phyloP scores from a whole-genome alignment of 1,139 yeast species.

The Diutina scorzettiae region DNA sequence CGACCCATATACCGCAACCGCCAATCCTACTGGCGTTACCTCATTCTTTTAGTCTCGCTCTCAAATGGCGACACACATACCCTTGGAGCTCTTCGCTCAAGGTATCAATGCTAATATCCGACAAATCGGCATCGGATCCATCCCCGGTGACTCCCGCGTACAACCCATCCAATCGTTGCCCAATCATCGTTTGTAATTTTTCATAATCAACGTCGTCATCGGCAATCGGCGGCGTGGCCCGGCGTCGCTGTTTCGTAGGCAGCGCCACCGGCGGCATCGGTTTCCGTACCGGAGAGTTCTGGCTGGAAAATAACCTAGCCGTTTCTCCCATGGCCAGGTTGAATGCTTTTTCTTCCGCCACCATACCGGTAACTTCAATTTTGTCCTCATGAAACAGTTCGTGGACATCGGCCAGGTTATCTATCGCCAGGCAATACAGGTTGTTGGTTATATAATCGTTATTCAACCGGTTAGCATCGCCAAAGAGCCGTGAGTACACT shows the following conservation, averaged over 20 bases:
- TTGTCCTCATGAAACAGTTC: constrained; percentile 32
- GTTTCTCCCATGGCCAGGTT: constrained; percentile 19
- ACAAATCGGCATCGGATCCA: neutral
- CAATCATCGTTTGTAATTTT: constrained; percentile 17
- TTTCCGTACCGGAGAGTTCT: neutral
- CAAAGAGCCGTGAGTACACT: constrained; percentile 26
- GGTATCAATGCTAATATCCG: constrained; percentile 9
- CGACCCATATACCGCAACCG: too few species aligned
- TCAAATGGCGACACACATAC: constrained; percentile 4
- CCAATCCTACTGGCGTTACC: too few species aligned
- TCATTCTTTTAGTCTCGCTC: neutral
- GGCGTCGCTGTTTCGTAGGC: constrained; percentile 5
- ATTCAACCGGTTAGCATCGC: constrained; percentile 27
- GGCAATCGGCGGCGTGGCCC: constrained; percentile 1
- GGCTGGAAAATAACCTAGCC: neutral
- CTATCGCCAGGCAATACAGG: constrained; percentile 27
- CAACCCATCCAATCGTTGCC: constrained; percentile 15
- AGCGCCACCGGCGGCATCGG: neutral
- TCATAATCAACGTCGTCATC: constrained; percentile 18
- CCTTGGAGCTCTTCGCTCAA: constrained; percentile 7
- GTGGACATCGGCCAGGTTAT: constrained; percentile 25
- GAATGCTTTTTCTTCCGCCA: constrained; percentile 26
- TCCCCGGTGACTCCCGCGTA: constrained; percentile 11
- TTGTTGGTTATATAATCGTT: constrained; percentile 33
- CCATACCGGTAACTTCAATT: constrained; percentile 23